Evolutionary conservation across 2,329 filamentous ascomycete genomes (phyloP), one percentile per base, ranked within the genome.

Genomic region (Chaetomium olivaceum): DNA sequence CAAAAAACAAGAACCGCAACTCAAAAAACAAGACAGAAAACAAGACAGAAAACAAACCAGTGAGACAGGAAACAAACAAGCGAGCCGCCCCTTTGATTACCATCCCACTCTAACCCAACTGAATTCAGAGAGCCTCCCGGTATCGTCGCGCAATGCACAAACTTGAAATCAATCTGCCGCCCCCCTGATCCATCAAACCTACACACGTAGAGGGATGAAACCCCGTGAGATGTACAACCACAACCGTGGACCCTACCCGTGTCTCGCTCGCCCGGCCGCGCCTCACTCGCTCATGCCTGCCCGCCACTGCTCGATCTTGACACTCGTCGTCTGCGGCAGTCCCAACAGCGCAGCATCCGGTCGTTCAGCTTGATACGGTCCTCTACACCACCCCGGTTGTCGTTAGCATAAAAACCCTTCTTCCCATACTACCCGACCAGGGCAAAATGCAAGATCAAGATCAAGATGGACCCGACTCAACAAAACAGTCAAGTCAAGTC

Each of bases 281-380:
- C n/a, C 2, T 23, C 8, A 48, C 7, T 48, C 46, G 46, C 46
- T 36, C 29, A 57, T 31, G 3, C 54, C 54, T 11, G 54, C 61
- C 36, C 67, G 67, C 64, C 67, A 68, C 46, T 60, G 52, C 55
- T 64, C 64, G 21, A 66, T 46, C 54, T 54, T 63, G 1, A 14
- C 12, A 16, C 48, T 63, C n/a, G 64, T 52, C 11, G 56, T 46
- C 12, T 39, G 64, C 4, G 65, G 67, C 23, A 68, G 43, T n/a
- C 67, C 65, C 23, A 68, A 21, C 23, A 27, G 16, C 4, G 63
- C 56, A 3, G 61, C 55, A 12, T 67, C 65, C 1, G 43, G 3
- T 67, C 67, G 12, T 61, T 27, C 8, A 68, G 62, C 29, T 55
- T 55, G n/a, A 67, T 57, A 12, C 61, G 6, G 1, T 55, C 57